Conservation (phyloP, 495 filamentous ascomycete genomes). For the Ramalina peruviana region DNA sequence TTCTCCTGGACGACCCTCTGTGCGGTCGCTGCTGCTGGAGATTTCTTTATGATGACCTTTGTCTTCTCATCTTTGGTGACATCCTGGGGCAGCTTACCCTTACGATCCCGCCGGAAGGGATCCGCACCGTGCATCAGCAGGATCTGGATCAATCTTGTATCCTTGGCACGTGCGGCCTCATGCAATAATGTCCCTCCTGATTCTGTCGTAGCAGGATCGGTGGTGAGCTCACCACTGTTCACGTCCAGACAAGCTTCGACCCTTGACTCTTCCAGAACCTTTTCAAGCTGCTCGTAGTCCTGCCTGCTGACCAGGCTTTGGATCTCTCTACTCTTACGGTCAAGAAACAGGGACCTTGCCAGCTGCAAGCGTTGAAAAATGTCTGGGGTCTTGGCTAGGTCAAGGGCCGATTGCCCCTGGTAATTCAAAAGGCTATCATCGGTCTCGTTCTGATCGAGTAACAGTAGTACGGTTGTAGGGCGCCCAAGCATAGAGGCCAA, state of each 20-base stretch:
- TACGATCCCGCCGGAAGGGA: constrained; percentile 86
- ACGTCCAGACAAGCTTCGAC: constrained; percentile 79
- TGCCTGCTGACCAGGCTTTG: constrained; percentile 56
- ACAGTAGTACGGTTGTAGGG: constrained; percentile 57
- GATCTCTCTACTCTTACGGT: constrained; percentile 68
- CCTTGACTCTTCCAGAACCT: constrained; percentile 66
- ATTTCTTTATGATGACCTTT: constrained; percentile 74
- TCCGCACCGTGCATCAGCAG: constrained; percentile 93
- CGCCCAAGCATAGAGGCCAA: constrained; percentile 74
- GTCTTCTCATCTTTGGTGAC: constrained; percentile 92
- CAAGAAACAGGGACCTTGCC: constrained; percentile 76
- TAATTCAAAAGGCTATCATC: constrained; percentile 89
- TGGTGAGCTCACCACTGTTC: constrained; percentile 76
- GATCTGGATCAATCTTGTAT: constrained; percentile 72
- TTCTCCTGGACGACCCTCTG: constrained; percentile 94
- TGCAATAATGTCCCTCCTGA: constrained; percentile 80
- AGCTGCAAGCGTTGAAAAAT: constrained; percentile 94
- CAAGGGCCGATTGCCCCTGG: constrained; percentile 71
- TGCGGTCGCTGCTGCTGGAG: constrained; percentile 84
- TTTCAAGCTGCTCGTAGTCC: constrained; percentile 64
- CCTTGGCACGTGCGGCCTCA: constrained; percentile 78
- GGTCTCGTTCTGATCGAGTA: constrained; percentile 65
- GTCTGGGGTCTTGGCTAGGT: constrained; percentile 78
- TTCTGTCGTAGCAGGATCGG: constrained; percentile 59
- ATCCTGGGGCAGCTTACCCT: constrained; percentile 91